Evolutionary conservation across 2,329 filamentous ascomycete genomes (phyloP).

Genomic region (Colletotrichum simmondsii): DNA sequence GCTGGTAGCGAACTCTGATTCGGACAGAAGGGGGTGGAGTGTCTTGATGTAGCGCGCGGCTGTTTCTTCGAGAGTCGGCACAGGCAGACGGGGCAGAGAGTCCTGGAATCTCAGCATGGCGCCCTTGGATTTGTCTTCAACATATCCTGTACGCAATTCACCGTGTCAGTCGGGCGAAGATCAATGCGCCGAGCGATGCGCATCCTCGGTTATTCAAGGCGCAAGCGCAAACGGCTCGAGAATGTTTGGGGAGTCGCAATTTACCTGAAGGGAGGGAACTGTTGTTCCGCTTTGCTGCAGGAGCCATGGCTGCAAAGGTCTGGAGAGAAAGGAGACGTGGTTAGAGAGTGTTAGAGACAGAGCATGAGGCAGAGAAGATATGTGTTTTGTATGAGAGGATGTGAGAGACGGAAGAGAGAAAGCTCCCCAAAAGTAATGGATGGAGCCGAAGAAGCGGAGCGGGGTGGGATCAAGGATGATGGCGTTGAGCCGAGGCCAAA

Average conservation of each 20-base stretch:
- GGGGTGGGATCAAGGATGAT: constrained; percentile 20
- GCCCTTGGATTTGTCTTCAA: constrained; percentile 82
- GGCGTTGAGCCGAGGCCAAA: constrained; percentile 12
- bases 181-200: not conserved
- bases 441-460: constrained; percentile 15
- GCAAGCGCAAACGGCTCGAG: not conserved
- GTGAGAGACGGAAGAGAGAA: not conserved
- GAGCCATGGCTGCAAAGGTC: constrained; percentile 59
- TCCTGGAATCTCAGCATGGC: constrained; percentile 87
- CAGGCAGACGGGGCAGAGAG: constrained; percentile 82
- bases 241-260: constrained; percentile 23
- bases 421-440: not conserved
- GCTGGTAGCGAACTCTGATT: constrained; percentile 75
- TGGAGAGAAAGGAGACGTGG: constrained; percentile 2
- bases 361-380: not conserved
- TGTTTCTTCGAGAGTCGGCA: constrained; percentile 86
- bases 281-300: constrained; percentile 62
- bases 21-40: constrained; percentile 78
- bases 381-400: not conserved
- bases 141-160: constrained; percentile 68
- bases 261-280: constrained; percentile 67
- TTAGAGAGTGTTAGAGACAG: not conserved
- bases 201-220: not conserved
- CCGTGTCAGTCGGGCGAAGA: not conserved
- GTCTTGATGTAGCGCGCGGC: constrained; percentile 83